Conservation (phyloP, 768 basidiomycete genomes). For the Crucibulum laeve region DNA sequence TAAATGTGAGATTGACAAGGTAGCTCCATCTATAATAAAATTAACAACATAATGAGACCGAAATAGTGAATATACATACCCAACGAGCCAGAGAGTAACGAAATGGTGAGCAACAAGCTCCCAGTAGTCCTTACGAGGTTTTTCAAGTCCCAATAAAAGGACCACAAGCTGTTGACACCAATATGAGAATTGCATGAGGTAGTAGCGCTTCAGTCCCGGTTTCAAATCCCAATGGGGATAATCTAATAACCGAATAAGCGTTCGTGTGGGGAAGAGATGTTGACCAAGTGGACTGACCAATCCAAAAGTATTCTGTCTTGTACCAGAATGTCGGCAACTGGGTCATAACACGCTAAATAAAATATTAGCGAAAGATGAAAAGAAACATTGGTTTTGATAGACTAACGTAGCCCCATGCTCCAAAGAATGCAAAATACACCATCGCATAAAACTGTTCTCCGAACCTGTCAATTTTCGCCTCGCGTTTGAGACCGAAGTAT, state of each 20-base stretch:
- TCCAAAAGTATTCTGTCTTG: conserved; percentile 80
- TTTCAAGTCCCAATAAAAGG: conserved; percentile 81
- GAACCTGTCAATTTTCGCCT: conserved; percentile 73
- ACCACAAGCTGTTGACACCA: conserved; percentile 95
- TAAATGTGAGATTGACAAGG: conserved; percentile 71
- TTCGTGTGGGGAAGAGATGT: background rate
- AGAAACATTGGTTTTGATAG: background rate
- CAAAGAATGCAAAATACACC: conserved; percentile 71
- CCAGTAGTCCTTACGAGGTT: conserved; percentile 86
- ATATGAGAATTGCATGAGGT: conserved; percentile 89
- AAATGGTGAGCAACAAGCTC: conserved; percentile 90
- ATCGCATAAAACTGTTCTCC: conserved; percentile 90
- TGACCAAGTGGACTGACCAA: conserved; percentile 55
- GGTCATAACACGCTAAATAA: conserved; percentile 71
- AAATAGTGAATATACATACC: conserved; percentile 40
- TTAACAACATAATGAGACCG: conserved; percentile 2
- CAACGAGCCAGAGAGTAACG: conserved; percentile 92
- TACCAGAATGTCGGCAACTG: conserved; percentile 85
- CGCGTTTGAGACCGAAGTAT: conserved; percentile 63
- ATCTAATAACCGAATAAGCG: conserved; percentile 31
- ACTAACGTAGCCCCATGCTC: conserved; percentile 77
- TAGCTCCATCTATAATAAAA: conserved; percentile 71
- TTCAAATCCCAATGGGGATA: conserved; percentile 92
- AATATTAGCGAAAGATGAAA: conserved; percentile 3
- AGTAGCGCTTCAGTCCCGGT: conserved; percentile 83